Evolutionary conservation across 1,284 basidiomycete genomes (phyloP).

Genomic region (Rhodotorula sp.): DNA sequence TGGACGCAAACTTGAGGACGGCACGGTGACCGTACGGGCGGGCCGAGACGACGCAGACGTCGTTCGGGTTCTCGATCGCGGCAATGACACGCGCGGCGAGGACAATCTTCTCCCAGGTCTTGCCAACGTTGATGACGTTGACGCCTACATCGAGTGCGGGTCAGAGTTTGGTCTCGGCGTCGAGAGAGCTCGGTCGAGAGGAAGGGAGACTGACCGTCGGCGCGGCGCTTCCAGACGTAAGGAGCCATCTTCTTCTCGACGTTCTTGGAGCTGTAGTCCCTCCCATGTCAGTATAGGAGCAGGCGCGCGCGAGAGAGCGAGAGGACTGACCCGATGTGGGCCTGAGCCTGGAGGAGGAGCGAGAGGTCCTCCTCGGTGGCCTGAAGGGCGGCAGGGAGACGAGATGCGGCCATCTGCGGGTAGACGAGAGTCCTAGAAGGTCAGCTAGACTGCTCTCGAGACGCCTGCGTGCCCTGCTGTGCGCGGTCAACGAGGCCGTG

Average conservation of each 20-base stretch:
- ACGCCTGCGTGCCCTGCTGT: neutral
- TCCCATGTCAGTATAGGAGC: neutral
- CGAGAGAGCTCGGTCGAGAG: neutral
- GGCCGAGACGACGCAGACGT: conserved; percentile 96
- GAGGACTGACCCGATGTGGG: conserved; percentile 66
- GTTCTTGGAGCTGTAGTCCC: conserved; percentile 73
- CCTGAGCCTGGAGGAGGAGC: conserved; percentile 90
- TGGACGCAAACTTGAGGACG: conserved; percentile 95
- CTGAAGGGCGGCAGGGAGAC: conserved; percentile 87
- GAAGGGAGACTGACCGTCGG: conserved; percentile 65
- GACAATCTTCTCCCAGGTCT: conserved; percentile 99
- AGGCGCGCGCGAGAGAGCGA: neutral
- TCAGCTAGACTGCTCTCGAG: neutral
- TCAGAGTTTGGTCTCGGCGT: neutral
- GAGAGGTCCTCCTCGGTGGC: conserved; percentile 97
- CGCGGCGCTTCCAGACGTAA: conserved; percentile 95
- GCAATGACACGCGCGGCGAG: conserved; percentile 88
- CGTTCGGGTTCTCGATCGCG: conserved; percentile 90
- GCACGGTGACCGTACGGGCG: conserved; percentile 99
- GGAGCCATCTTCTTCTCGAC: conserved; percentile 98
- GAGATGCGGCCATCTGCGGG: conserved; percentile 52
- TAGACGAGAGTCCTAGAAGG: neutral
- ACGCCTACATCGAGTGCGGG: conserved; percentile 63
- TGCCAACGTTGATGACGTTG: conserved; percentile 95
- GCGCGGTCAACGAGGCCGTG: neutral